Base-by-base conservation (phyloP, 495 filamentous ascomycete species). In the Talaromyces wortmannii region DNA sequence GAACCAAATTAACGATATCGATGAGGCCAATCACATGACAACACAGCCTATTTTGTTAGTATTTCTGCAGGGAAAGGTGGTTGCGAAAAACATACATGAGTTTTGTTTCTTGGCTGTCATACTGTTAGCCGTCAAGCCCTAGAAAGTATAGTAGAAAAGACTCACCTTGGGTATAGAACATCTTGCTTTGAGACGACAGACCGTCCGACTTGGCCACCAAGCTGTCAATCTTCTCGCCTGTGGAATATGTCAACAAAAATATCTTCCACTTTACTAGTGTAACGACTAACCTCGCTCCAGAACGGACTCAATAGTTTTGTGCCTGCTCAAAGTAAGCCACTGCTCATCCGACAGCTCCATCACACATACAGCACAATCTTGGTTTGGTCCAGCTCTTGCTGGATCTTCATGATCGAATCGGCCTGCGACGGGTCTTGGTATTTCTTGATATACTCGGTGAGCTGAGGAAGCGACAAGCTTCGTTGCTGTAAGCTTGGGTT, bases 301-400 rank as follows among this genome's bases (percentile, higher is more conserved):
- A 53, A 95, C 89, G 63, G 82, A 85, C 72, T 94, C 88, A 61
- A 95, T 92, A 13, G 55, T 56, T 18, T 56, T 56, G 40, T 56
- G 55, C 16, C 52, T 53, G 29, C 62, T 47, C 55, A 51, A 5
- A 7, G 29, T 23, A 46, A 42, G 18, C 10, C n/a, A 29, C 23
- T 12, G 4, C 0, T 17, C 49, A 18, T 11, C 23, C 31, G n/a
- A 11, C 3, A 6, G 29, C 6, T 15, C 10, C 13, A 10, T 11
- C 6, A 5, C 15, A 53, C 52, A 73, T 96, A 91, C 55, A 98
- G 80, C 45, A 95, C 85, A 65, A 96, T 94, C 83, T 97, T 98
- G 54, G 95, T 98, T 80, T 97, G 91, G 60, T 97, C 91, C 57
- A 98, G 78, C 73, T 98, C 92, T 73, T 89, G 87, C 74, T 97